A percentile compares a stretch with the other conserved stretches of the same genome.
Evolutionary conservation across 2,329 filamentous ascomycete species (phyloP).

Genomic region (Xylariaceae sp.): DNA sequence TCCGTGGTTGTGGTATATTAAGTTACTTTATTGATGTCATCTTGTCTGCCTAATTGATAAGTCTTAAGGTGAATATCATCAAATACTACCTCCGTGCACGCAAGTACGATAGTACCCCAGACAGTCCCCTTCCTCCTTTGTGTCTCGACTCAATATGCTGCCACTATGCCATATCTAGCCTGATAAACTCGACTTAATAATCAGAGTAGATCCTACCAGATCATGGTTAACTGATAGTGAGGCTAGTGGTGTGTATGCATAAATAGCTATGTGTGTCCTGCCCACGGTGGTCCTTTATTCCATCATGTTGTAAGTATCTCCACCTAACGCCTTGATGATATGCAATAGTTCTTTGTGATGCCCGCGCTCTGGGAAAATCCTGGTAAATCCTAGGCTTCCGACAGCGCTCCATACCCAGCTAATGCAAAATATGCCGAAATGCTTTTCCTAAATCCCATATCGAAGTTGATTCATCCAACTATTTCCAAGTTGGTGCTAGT

Average conservation of each 20-base stretch:
- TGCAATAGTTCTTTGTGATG: conserved; percentile 17
- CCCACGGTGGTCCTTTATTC: conserved; percentile 7
- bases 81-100: not conserved
- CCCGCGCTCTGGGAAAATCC: not conserved
- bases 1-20: conserved; percentile 1
- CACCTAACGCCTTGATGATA: conserved; percentile 24
- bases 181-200: not conserved
- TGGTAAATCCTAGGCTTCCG: not conserved
- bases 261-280: conserved; percentile 3
- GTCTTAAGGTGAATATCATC: not conserved
- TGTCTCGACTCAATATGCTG: not conserved
- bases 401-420: not conserved
- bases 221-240: not conserved
- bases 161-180: not conserved
- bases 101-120: not conserved
- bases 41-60: not conserved
- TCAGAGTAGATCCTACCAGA: not conserved
- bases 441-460: conserved; percentile 16
- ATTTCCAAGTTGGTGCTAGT: not conserved
- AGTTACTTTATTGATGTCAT: conserved; percentile 17
- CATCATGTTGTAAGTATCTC: conserved; percentile 12
- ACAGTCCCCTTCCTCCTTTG: not conserved
- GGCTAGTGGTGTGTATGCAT: not conserved
- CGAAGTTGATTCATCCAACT: not conserved
- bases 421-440: conserved; percentile 20